Conservation (phyloP, 352 stramenopile species). For the Phytopythium mirpurense region DNA sequence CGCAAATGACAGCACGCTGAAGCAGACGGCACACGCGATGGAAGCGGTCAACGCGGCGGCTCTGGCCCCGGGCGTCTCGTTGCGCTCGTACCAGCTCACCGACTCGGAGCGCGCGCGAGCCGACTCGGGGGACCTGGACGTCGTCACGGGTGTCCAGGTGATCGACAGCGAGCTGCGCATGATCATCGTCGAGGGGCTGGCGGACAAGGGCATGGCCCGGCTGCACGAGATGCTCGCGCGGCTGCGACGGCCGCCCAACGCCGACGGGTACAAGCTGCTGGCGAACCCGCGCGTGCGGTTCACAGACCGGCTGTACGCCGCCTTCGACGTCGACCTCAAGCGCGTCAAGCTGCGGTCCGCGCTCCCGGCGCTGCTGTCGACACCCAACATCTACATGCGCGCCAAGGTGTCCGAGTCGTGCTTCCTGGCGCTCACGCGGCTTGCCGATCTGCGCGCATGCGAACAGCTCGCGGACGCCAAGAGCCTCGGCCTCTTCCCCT, state of each 20-base stretch:
- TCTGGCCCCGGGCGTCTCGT: slow-evolving; percentile 35
- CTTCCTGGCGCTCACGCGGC: slow-evolving; percentile 63
- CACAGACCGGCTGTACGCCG: slow-evolving; percentile 73
- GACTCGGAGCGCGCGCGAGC: slow-evolving; percentile 42
- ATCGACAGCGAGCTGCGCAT: slow-evolving; percentile 85
- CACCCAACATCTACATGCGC: slow-evolving; percentile 88
- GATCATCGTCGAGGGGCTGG: slow-evolving; percentile 84
- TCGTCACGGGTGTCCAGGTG: slow-evolving; percentile 85
- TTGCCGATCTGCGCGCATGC: slow-evolving; percentile 61
- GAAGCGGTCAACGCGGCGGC: slow-evolving; percentile 52
- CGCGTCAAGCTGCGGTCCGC: slow-evolving; percentile 84
- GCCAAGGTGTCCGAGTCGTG: slow-evolving; percentile 80
- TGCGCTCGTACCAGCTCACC: slow-evolving; percentile 81
- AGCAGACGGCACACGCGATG: slow-evolving; percentile 48
- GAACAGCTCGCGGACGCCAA: slow-evolving; percentile 51
- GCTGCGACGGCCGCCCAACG: slow-evolving; percentile 22
- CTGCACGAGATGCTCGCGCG: slow-evolving; percentile 40
- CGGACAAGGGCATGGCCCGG: slow-evolving; percentile 39
- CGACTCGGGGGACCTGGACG: slow-evolving; percentile 58
- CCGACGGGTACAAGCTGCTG: slow-evolving; percentile 51
- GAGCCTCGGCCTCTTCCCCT: slow-evolving; percentile 72
- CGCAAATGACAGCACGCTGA: slow-evolving; percentile 25
- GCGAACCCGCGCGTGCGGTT: slow-evolving; percentile 74
- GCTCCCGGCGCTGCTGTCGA: slow-evolving; percentile 58
- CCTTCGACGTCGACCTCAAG: slow-evolving; percentile 87